A percentile compares a stretch with the other conserved stretches of the same genome.
These are phyloP conservation scores for Mortierella hygrophila DNA, from an alignment of 192 early-diverging fungal genomes.

Conservation along the genomic window DNA sequence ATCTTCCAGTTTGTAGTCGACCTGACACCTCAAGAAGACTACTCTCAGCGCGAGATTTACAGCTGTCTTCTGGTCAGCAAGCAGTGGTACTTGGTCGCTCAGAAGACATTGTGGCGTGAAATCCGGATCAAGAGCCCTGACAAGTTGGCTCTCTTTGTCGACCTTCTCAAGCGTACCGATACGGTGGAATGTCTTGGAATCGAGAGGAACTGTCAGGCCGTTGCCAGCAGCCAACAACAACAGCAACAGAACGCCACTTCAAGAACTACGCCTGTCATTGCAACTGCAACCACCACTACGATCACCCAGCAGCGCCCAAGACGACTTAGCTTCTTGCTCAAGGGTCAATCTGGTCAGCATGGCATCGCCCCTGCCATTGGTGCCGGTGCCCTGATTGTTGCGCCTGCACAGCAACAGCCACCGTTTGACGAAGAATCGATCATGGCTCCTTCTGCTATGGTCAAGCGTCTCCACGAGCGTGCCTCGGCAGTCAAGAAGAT, in stretches of 20 bases:
- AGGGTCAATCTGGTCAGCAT: constrained; percentile 13
- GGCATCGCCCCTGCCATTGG: not conserved
- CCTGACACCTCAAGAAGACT: constrained; percentile 40
- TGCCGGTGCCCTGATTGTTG: too few species aligned
- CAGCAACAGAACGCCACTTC: not conserved
- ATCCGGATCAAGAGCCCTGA: constrained; percentile 40
- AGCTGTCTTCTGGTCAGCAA: constrained; percentile 42
- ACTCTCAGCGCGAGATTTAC: constrained; percentile 49
- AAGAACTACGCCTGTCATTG: not conserved
- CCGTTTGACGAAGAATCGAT: constrained; percentile 23
- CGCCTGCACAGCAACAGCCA: not conserved
- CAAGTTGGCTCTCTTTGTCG: constrained; percentile 37
- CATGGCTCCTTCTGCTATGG: constrained; percentile 31
- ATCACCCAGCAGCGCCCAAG: not conserved
- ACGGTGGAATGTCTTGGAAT: constrained; percentile 31
- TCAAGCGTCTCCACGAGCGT: constrained; percentile 47
- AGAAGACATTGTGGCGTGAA: constrained; percentile 53
- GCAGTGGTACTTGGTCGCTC: constrained; percentile 54
- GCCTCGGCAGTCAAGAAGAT: constrained; percentile 35
- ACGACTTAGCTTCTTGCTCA: not conserved
- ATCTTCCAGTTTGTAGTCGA: constrained; percentile 60
- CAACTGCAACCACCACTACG: too few species aligned
- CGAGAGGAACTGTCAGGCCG: constrained; percentile 15
- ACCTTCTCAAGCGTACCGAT: constrained; percentile 43
- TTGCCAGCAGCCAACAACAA: not conserved